These are phyloP conservation scores for Trypanosoma caninum DNA, from an alignment of 208 protist species.

Conservation along the genomic window DNA sequence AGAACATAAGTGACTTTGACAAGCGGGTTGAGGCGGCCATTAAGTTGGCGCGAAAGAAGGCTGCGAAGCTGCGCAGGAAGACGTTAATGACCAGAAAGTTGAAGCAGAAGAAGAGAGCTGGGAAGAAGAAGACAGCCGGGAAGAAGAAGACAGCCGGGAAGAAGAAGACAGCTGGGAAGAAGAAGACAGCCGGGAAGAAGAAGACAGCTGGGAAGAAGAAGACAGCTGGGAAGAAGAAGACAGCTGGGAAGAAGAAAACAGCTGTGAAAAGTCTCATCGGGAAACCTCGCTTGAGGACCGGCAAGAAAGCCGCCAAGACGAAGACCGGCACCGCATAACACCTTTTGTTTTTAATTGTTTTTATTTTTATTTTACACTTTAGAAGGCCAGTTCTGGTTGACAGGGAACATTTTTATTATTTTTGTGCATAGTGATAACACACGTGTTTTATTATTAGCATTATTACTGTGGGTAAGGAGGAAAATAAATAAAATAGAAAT, in stretches of 20 bases:
- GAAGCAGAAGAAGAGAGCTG: neutral
- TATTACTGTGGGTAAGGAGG: too few relatives aligned
- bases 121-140: slow-evolving; percentile 20
- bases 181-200: slow-evolving; percentile 13
- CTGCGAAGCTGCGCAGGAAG: neutral
- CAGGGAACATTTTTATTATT: too few relatives aligned
- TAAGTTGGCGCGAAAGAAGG: neutral
- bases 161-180: neutral
- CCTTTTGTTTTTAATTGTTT: too few relatives aligned
- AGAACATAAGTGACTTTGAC: neutral
- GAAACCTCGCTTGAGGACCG: too few relatives aligned
- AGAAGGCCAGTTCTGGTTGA: too few relatives aligned
- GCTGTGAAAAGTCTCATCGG: too few relatives aligned
- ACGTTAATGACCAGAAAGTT: neutral
- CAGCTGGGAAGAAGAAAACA: neutral
- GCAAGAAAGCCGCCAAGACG: slow-evolving; percentile 1
- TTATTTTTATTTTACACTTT: too few relatives aligned
- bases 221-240: neutral
- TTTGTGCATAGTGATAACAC: too few relatives aligned
- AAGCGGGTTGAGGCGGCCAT: slow-evolving; percentile 2
- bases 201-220: slow-evolving; percentile 21
- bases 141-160: slow-evolving; percentile 6
- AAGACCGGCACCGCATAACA: neutral
- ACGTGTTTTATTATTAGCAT: too few relatives aligned
- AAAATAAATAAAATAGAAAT: too few relatives aligned